Conservation (phyloP, 1,139 yeast genomes). For the Hyphopichia burtonii region DNA sequence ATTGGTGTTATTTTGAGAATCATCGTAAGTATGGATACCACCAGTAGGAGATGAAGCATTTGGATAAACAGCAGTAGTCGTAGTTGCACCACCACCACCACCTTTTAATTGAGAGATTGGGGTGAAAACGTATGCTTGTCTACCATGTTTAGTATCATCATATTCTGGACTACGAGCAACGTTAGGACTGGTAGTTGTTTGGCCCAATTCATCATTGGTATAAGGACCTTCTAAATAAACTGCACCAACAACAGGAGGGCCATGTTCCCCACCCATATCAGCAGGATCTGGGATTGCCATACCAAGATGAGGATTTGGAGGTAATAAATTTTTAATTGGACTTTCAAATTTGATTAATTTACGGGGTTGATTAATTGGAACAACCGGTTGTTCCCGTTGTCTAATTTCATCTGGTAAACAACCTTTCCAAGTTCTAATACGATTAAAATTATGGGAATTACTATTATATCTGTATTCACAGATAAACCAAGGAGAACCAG, state of each 20-base stretch:
- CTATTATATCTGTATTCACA: slow-evolving; percentile 96
- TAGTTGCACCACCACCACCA: slow-evolving; percentile 29
- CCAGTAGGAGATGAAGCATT: slow-evolving; percentile 13
- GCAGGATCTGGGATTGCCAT: slow-evolving; percentile 84
- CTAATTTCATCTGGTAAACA: slow-evolving; percentile 96
- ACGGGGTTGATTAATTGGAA: slow-evolving; percentile 52
- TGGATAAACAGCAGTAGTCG: slow-evolving; percentile 18
- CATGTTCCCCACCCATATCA: slow-evolving; percentile 67
- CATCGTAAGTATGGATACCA: slow-evolving; percentile 1
- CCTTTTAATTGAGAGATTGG: slow-evolving; percentile 49
- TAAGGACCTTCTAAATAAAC: slow-evolving; percentile 77
- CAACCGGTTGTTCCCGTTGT: slow-evolving; percentile 78
- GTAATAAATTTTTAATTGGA: slow-evolving; percentile 75
- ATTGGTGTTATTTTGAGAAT: slow-evolving; percentile 3
- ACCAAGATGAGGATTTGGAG: slow-evolving; percentile 65
- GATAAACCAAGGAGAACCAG: slow-evolving; percentile 81
- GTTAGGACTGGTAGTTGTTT: slow-evolving; percentile 54
- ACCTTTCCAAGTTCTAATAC: slow-evolving; percentile 97
- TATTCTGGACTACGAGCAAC: slow-evolving; percentile 58
- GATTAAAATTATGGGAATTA: slow-evolving; percentile 82
- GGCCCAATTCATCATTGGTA: slow-evolving; percentile 77
- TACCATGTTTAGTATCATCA: slow-evolving; percentile 45
- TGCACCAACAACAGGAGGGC: slow-evolving; percentile 92
- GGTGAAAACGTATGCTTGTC: slow-evolving; percentile 45
- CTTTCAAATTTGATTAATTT: slow-evolving; percentile 75